phyloP scores from a whole-genome alignment of 2,329 filamentous ascomycete species.

The Penicillium sp. region DNA sequence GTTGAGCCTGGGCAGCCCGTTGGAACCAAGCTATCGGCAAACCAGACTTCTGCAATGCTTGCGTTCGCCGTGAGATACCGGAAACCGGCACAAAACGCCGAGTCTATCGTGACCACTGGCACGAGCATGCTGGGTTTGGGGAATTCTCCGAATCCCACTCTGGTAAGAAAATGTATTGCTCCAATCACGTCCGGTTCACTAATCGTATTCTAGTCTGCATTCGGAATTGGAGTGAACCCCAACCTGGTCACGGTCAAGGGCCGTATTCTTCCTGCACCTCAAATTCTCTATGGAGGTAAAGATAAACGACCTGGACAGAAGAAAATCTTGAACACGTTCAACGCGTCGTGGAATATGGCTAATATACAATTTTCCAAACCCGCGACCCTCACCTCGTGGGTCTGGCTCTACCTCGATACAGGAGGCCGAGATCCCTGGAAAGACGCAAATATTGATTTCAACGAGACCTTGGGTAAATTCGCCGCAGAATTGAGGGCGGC shows the following conservation, averaged over 20 bases:
- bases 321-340: conserved; percentile 35
- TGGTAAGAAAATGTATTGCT: conserved; percentile 32
- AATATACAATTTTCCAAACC: conserved; percentile 52
- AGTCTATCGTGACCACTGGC: conserved; percentile 58
- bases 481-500: conserved; percentile 22
- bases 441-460: conserved; percentile 6
- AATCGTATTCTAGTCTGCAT: conserved; percentile 39
- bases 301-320: conserved; percentile 14
- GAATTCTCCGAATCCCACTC: conserved; percentile 37
- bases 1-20: conserved; percentile 61
- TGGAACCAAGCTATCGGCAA: conserved; percentile 52
- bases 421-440: conserved; percentile 6
- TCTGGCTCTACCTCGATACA: conserved; percentile 23
- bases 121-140: conserved; percentile 53
- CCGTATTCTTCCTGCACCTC: conserved; percentile 59
- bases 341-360: conserved; percentile 62
- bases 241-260: conserved; percentile 65
- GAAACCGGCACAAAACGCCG: conserved; percentile 59
- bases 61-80: conserved; percentile 58
- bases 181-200: not conserved
- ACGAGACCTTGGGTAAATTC: conserved; percentile 16
- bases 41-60: conserved; percentile 65
- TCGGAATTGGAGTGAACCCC: conserved; percentile 50
- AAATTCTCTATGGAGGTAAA: conserved; percentile 51
- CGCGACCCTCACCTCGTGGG: conserved; percentile 35